Conservation (phyloP, 2,329 filamentous ascomycete genomes). For the Aspergillus ruber region DNA sequence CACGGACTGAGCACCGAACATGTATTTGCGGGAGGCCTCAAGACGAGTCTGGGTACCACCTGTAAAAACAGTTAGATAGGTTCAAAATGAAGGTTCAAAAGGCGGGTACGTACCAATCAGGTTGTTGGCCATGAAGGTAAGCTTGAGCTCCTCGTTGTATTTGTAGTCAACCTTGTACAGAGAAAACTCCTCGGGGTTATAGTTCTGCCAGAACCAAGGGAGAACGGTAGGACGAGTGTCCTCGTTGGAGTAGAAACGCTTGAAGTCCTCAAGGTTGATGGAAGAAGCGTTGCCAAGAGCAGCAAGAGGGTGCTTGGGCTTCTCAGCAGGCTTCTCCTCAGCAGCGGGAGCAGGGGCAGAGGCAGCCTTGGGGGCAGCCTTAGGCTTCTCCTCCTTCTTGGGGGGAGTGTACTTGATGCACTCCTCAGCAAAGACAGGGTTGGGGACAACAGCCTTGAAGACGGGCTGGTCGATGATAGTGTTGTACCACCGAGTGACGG, state of each 20-base stretch:
- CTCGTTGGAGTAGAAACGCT: conserved; percentile 97
- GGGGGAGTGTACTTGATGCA: conserved; percentile 66
- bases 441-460: conserved; percentile 72
- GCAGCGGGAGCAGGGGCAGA: conserved; percentile 42
- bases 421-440: conserved; percentile 74
- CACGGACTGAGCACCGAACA: conserved; percentile 86
- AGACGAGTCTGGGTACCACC: conserved; percentile 95
- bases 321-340: conserved; percentile 50
- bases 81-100: conserved; percentile 9
- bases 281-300: conserved; percentile 65
- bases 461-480: conserved; percentile 89
- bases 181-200: conserved; percentile 90
- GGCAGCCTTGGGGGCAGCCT: conserved; percentile 63
- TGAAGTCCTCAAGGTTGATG: conserved; percentile 90
- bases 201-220: conserved; percentile 98
- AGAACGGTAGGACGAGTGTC: conserved; percentile 74
- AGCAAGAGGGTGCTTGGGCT: conserved; percentile 96
- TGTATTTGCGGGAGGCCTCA: conserved; percentile 94
- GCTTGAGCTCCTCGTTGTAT: conserved; percentile 96
- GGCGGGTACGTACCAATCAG: conserved; percentile 61
- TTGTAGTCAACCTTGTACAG: conserved; percentile 94
- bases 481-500: conserved; percentile 87
- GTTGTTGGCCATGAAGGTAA: conserved; percentile 99
- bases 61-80: conserved; percentile 13
- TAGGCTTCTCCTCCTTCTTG: conserved; percentile 63